Conservation (phyloP, 768 basidiomycete genomes). For the Lentinula edodes region DNA sequence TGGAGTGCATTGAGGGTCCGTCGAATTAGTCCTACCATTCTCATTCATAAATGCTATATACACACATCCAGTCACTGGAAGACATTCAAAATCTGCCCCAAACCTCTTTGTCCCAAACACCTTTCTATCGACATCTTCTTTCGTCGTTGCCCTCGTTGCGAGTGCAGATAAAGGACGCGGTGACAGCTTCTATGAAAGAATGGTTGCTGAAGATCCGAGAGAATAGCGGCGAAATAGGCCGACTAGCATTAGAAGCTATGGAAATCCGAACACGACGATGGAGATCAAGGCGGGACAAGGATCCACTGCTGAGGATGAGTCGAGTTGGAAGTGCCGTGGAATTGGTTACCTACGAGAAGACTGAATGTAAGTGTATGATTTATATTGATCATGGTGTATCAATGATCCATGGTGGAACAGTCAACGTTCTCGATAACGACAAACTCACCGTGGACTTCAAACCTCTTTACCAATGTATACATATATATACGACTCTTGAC, state of each 20-base stretch:
- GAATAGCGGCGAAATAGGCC: slow-evolving; percentile 79
- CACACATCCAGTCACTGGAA: slow-evolving; percentile 72
- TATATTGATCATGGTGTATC: not conserved
- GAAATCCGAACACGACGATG: slow-evolving; percentile 76
- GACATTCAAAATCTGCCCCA: slow-evolving; percentile 90
- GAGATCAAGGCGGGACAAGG: slow-evolving; percentile 79
- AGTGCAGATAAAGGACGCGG: slow-evolving; percentile 85
- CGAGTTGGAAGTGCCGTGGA: slow-evolving; percentile 91
- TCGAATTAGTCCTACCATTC: slow-evolving; percentile 20
- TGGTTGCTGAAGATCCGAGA: slow-evolving; percentile 96
- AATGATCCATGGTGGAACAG: slow-evolving; percentile 34
- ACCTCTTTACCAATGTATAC: slow-evolving; percentile 93
- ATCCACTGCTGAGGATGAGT: slow-evolving; percentile 68
- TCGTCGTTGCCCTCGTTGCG: slow-evolving; percentile 90
- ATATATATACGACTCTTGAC: slow-evolving; percentile 90
- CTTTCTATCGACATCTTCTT: slow-evolving; percentile 87
- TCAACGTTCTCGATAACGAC: slow-evolving; percentile 89
- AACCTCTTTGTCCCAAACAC: slow-evolving; percentile 85
- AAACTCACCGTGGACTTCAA: slow-evolving; percentile 87
- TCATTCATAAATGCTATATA: slow-evolving; percentile 20
- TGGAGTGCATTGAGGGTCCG: slow-evolving; percentile 95
- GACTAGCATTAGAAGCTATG: slow-evolving; percentile 87
- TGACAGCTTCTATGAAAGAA: slow-evolving; percentile 91
- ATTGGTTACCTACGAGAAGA: slow-evolving; percentile 87
- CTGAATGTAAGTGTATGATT: slow-evolving; percentile 70